Evolutionary conservation across 2,329 filamentous ascomycete genomes (phyloP).

Genomic region (Sporothrix pallida): DNA sequence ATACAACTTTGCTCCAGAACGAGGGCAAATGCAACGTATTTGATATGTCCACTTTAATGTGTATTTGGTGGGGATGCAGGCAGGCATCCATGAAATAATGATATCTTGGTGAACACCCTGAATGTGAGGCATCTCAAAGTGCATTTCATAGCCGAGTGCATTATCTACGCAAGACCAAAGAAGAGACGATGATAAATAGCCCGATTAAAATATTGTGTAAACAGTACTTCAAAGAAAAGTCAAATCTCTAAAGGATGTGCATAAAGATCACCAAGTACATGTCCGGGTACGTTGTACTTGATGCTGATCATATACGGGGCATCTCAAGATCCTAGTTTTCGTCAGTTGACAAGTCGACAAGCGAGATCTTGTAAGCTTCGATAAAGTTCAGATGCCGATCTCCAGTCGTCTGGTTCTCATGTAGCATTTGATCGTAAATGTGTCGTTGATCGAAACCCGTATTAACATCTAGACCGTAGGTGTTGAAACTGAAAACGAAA

Average conservation of each 20-base stretch:
- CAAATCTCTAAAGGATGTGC: not conserved
- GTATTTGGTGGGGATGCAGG: not conserved
- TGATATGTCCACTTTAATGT: not conserved
- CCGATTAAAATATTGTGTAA: not conserved
- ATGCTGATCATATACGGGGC: conserved; percentile 20
- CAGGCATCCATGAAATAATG: not conserved
- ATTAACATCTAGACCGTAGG: not conserved
- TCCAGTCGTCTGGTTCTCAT: too few relatives aligned
- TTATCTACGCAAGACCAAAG: too few relatives aligned
- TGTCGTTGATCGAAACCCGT: not conserved
- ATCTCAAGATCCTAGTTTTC: not conserved
- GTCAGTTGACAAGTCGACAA: not conserved
- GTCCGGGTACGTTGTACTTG: not conserved
- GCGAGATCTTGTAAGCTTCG: not conserved
- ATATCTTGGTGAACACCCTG: not conserved
- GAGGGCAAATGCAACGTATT: not conserved
- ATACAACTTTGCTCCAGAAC: not conserved
- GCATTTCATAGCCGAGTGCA: not conserved
- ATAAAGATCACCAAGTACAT: not conserved
- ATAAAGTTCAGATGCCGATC: not conserved
- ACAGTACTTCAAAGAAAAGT: not conserved
- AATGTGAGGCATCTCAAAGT: not conserved
- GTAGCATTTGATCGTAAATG: not conserved
- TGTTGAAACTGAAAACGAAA: not conserved
- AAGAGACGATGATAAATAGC: too few relatives aligned